Evolutionary conservation across 1,284 basidiomycete species (phyloP).

Genomic region (Ceratobasidium papillatum): DNA sequence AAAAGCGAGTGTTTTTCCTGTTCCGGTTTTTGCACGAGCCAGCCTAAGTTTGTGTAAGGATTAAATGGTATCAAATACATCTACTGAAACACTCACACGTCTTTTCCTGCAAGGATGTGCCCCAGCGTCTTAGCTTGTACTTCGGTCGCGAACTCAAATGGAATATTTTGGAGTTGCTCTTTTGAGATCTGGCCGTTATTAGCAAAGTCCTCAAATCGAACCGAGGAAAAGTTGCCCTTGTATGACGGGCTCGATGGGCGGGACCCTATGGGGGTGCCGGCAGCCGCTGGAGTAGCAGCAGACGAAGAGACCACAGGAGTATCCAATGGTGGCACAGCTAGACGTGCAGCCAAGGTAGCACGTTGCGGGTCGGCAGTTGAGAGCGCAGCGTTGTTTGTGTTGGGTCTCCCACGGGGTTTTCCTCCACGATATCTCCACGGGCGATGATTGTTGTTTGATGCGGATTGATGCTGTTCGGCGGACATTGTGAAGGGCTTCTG

Average conservation of each 20-base stretch:
- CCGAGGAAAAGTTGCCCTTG: conserved; percentile 34
- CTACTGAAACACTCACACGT: conserved; percentile 12
- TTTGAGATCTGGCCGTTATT: conserved; percentile 20
- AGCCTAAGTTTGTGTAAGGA: conserved; percentile 44
- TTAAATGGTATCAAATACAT: neutral
- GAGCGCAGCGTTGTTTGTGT: neutral
- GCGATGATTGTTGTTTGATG: neutral
- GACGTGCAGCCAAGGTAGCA: conserved; percentile 13
- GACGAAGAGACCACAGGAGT: conserved; percentile 33
- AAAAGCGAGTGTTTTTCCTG: conserved; percentile 63
- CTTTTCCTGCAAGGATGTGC: conserved; percentile 27
- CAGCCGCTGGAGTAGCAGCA: conserved; percentile 13
- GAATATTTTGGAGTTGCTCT: conserved; percentile 20
- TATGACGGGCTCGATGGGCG: conserved; percentile 27
- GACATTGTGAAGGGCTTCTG: conserved; percentile 16
- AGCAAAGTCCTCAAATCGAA: conserved; percentile 23
- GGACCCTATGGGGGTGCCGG: conserved; percentile 8
- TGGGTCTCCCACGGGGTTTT: neutral
- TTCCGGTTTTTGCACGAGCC: conserved; percentile 62
- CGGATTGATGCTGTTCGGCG: neutral
- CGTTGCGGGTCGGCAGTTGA: conserved; percentile 10
- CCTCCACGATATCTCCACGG: conserved; percentile 5
- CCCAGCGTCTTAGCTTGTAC: conserved; percentile 35
- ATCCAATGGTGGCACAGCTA: neutral
- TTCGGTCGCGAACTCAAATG: conserved; percentile 37